A percentile compares a stretch with the other conserved stretches of the same genome.
Evolutionary conservation across 2,329 filamentous ascomycete species (phyloP).

Genomic region (Aureobasidium lini): DNA sequence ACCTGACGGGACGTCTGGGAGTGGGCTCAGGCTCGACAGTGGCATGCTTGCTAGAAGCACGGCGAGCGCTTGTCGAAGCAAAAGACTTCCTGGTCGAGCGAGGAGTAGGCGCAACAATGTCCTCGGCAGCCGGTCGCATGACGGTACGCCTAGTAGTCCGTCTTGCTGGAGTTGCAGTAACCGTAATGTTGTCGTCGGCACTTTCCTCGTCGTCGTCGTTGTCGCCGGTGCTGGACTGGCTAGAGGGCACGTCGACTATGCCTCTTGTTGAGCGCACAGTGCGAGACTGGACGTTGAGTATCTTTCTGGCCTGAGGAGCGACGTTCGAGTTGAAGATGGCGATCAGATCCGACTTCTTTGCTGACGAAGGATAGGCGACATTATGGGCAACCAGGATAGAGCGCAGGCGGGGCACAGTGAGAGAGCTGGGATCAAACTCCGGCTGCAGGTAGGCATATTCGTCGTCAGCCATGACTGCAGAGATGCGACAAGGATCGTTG

Average conservation of each 20-base stretch:
- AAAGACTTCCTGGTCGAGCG: conserved; percentile 22
- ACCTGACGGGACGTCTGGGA: conserved; percentile 26
- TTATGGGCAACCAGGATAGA: conserved; percentile 88
- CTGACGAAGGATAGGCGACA: conserved; percentile 74
- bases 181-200: conserved; percentile 47
- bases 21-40: conserved; percentile 37
- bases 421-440: conserved; percentile 72
- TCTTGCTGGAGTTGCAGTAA: conserved; percentile 33
- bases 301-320: conserved; percentile 66
- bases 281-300: conserved; percentile 65
- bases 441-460: conserved; percentile 79
- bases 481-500: background rate
- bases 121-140: conserved; percentile 37
- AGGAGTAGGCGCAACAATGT: conserved; percentile 32
- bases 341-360: conserved; percentile 85
- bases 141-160: conserved; percentile 22
- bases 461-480: conserved; percentile 16
- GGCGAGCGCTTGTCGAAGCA: conserved; percentile 25
- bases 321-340: conserved; percentile 75
- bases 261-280: conserved; percentile 83
- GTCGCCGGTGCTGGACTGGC: conserved; percentile 56
- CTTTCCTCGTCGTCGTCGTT: conserved; percentile 52
- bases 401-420: conserved; percentile 82
- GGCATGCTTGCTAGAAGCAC: conserved; percentile 38
- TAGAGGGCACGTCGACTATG: conserved; percentile 61